Conservation (phyloP, 345 rosid species). For the Abelmoschus esculentus region DNA sequence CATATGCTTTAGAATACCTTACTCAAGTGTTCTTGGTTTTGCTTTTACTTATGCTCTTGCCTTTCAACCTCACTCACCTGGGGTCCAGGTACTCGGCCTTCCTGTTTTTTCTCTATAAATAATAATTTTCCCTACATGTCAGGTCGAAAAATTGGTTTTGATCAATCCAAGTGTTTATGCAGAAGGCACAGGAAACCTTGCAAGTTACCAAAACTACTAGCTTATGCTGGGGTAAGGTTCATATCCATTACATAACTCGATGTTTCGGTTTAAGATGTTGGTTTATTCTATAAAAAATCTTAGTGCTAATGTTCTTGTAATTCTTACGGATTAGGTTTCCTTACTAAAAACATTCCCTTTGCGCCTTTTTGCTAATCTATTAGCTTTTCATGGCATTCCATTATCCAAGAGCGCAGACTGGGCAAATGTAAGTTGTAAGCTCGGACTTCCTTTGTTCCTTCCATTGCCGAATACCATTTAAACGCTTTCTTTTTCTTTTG, state of each 20-base stretch:
- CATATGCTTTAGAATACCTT: background rate
- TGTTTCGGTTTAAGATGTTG: background rate
- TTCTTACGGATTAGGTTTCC: constrained; percentile 43
- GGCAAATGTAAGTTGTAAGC: constrained; percentile 52
- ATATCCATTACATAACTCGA: background rate
- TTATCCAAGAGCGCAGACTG: constrained; percentile 52
- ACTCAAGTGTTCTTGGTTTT: background rate
- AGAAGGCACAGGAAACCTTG: constrained; percentile 63
- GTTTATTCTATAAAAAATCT: background rate
- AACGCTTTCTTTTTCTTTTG: background rate
- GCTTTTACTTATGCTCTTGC: background rate
- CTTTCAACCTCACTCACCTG: too few relatives aligned
- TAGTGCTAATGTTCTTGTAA: constrained; percentile 1
- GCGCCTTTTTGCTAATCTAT: constrained; percentile 54
- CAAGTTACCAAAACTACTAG: constrained; percentile 48
- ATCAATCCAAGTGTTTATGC: constrained; percentile 77
- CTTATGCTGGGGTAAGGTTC: constrained; percentile 72
- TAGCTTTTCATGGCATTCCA: constrained; percentile 52
- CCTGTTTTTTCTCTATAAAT: background rate
- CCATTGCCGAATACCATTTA: background rate
- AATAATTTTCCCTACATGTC: background rate
- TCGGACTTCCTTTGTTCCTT: background rate
- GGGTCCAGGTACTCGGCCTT: background rate
- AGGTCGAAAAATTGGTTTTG: constrained; percentile 72
- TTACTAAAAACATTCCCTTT: constrained; percentile 55